Conservation (phyloP, 805 yeast species). For the Candida endomychidarum region DNA sequence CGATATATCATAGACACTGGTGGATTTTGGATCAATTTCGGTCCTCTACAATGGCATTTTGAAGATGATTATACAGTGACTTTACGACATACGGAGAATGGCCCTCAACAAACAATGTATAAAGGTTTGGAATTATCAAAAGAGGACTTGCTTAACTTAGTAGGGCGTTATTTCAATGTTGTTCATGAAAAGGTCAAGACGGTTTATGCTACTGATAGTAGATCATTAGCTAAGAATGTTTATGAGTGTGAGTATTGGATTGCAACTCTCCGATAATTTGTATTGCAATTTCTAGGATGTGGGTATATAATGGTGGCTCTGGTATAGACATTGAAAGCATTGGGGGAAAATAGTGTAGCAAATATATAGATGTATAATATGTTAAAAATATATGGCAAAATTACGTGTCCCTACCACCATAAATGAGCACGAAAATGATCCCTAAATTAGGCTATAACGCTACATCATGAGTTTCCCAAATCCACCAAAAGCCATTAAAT, state of each 20-base stretch:
- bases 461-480: conserved; percentile 17
- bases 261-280: background rate
- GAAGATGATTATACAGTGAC: conserved; percentile 46
- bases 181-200: conserved; percentile 20
- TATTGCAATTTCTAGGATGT: no score
- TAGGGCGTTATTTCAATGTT: conserved; percentile 54
- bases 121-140: conserved; percentile 60
- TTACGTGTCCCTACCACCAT: background rate
- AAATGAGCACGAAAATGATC: conserved; percentile 2
- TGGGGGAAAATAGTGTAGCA: conserved; percentile 17
- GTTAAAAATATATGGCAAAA: no score
- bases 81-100: conserved; percentile 17
- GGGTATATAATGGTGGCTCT: no score
- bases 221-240: conserved; percentile 51
- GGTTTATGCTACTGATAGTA: conserved; percentile 53
- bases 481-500: conserved; percentile 57
- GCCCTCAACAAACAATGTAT: conserved; percentile 18
- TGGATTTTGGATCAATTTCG: conserved; percentile 65
- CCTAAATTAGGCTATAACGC: background rate
- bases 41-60: conserved; percentile 72
- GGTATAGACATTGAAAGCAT: no score
- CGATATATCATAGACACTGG: conserved; percentile 41
- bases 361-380: no score
- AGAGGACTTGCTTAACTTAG: conserved; percentile 52
- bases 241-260: conserved; percentile 74